phyloP scores from a whole-genome alignment of 345 rosid genomes.

The Gossypium australe region DNA sequence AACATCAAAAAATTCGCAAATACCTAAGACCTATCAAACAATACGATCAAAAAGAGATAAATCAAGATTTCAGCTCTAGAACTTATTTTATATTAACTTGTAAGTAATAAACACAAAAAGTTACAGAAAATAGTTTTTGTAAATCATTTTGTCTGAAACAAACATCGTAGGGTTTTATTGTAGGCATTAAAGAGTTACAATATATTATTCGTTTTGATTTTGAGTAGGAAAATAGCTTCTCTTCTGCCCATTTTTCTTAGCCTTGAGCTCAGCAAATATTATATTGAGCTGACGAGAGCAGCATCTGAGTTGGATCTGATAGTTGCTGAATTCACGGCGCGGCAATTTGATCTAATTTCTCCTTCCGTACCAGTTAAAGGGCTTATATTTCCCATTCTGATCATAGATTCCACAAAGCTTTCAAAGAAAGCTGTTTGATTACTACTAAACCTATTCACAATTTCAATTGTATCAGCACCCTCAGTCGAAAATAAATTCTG shows the following conservation, averaged over 20 bases:
- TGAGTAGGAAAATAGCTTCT: not conserved
- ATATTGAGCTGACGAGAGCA: not conserved
- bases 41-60: too few relatives aligned
- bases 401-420: constrained; percentile 50
- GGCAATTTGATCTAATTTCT: constrained; percentile 54
- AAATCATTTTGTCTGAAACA: too few relatives aligned
- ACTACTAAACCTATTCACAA: constrained; percentile 36
- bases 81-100: too few relatives aligned
- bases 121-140: too few relatives aligned
- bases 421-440: constrained; percentile 51
- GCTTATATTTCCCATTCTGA: constrained; percentile 57
- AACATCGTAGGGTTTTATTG: not conserved
- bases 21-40: too few relatives aligned
- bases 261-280: not conserved
- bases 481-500: constrained; percentile 49
- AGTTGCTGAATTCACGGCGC: constrained; percentile 30
- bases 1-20: too few relatives aligned
- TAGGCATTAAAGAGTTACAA: not conserved
- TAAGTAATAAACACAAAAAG: too few relatives aligned
- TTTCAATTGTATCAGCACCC: constrained; percentile 33
- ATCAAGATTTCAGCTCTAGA: too few relatives aligned
- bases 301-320: not conserved
- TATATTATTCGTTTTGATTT: not conserved
- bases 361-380: constrained; percentile 46
- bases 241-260: not conserved